A percentile compares a stretch with the other conserved stretches of the same genome.
These are phyloP conservation scores for Darksidea phi DNA, from an alignment of 495 filamentous ascomycete species.

Conservation along the genomic window DNA sequence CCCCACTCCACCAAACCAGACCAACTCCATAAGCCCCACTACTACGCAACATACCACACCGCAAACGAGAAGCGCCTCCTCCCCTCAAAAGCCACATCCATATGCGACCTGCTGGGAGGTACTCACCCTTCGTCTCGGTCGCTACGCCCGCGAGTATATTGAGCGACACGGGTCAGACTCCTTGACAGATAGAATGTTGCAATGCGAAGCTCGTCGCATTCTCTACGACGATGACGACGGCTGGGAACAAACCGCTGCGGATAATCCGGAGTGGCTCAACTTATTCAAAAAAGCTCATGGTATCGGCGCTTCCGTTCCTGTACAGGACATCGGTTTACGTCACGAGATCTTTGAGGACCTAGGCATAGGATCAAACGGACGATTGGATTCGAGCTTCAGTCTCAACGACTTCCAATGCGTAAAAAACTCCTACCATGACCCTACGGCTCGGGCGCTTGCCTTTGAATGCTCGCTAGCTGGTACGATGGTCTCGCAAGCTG, in stretches of 20 bases:
- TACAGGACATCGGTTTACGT: not conserved
- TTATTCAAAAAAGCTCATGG: constrained; percentile 47
- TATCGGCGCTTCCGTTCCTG: constrained; percentile 7
- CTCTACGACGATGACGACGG: constrained; percentile 44
- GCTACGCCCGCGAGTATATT: constrained; percentile 40
- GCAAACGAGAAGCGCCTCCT: not conserved
- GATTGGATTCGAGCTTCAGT: constrained; percentile 25
- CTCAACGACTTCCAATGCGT: constrained; percentile 7
- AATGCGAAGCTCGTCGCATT: constrained; percentile 41
- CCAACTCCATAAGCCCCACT: constrained; percentile 1
- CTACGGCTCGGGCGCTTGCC: not conserved
- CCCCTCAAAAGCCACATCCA: not conserved
- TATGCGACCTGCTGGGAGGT: constrained; percentile 46
- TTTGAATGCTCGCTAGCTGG: constrained; percentile 20
- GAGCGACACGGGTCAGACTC: constrained; percentile 24
- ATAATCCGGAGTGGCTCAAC: constrained; percentile 46
- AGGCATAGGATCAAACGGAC: constrained; percentile 11
- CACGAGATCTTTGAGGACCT: constrained; percentile 32
- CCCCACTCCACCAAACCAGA: constrained; percentile 1
- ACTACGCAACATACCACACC: not conserved
- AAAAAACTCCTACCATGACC: not conserved
- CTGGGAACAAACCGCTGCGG: constrained; percentile 48
- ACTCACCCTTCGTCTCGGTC: constrained; percentile 43
- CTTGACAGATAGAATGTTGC: constrained; percentile 43
- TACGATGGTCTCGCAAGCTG: not conserved